These are phyloP conservation scores for Pseudogymnoascus sp. DNA, from an alignment of 2,329 filamentous ascomycete species.

Conservation along the genomic window DNA sequence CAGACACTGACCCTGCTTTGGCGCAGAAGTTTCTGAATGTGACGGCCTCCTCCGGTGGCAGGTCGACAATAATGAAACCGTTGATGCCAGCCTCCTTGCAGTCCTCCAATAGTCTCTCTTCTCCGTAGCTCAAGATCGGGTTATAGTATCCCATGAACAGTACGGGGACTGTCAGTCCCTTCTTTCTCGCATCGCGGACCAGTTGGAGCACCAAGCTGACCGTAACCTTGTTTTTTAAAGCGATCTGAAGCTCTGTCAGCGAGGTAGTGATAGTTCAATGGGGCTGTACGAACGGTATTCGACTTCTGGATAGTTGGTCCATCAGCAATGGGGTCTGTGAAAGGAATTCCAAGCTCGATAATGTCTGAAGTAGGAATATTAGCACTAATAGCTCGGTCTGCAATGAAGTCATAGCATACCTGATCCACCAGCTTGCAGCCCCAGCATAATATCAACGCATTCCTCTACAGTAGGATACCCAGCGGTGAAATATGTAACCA, in stretches of 20 bases:
- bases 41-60: slow-evolving; percentile 92
- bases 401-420: slow-evolving; percentile 43
- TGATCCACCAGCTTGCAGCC: slow-evolving; percentile 85
- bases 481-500: slow-evolving; percentile 94
- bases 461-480: slow-evolving; percentile 79
- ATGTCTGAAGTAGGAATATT: slow-evolving; percentile 50
- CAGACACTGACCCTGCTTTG: slow-evolving; percentile 54
- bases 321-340: slow-evolving; percentile 97
- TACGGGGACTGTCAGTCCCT: slow-evolving; percentile 72
- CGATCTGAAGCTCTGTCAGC: slow-evolving; percentile 38
- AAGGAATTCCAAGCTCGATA: slow-evolving; percentile 91
- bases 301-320: slow-evolving; percentile 93
- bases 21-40: slow-evolving; percentile 81
- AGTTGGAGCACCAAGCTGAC: slow-evolving; percentile 72
- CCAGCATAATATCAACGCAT: slow-evolving; percentile 76
- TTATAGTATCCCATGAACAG: slow-evolving; percentile 99
- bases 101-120: slow-evolving; percentile 79
- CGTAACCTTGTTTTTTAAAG: slow-evolving; percentile 81
- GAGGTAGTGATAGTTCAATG: not conserved
- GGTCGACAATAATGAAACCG: slow-evolving; percentile 92
- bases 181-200: slow-evolving; percentile 68
- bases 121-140: slow-evolving; percentile 86
- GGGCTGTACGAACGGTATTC: slow-evolving; percentile 57
- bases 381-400: not conserved
- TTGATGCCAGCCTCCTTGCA: slow-evolving; percentile 79